Percentiles rank a stretch among this genome's conserved stretches.
phyloP scores from a whole-genome alignment of 495 filamentous ascomycete species.

The Penicillium alfredii region DNA sequence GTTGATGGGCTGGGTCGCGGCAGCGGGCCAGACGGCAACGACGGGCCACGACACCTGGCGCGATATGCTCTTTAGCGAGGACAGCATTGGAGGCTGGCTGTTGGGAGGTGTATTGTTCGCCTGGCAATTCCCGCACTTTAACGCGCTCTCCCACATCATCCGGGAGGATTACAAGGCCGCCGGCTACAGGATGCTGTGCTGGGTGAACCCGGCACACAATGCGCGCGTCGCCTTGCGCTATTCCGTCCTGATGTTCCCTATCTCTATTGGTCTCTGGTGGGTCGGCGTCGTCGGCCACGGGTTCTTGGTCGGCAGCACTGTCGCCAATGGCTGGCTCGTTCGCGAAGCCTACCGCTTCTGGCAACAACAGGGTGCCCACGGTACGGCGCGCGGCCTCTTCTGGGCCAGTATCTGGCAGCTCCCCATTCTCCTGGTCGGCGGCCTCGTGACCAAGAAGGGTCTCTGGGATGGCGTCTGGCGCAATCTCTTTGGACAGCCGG shows the following conservation, averaged over 20 bases:
- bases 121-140: constrained; percentile 99
- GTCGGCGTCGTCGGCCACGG: constrained; percentile 79
- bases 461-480: constrained; percentile 83
- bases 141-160: constrained; percentile 80
- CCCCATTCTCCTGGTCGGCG: constrained; percentile 83
- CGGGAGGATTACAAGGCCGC: constrained; percentile 83
- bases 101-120: constrained; percentile 79
- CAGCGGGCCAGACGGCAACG: constrained; percentile 76
- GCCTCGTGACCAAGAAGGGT: constrained; percentile 90
- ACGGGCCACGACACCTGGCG: constrained; percentile 64
- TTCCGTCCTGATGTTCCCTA: constrained; percentile 77
- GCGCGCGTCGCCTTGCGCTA: constrained; percentile 83
- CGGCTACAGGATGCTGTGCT: constrained; percentile 86
- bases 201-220: constrained; percentile 80
- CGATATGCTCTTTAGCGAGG: constrained; percentile 68
- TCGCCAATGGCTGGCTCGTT: constrained; percentile 83
- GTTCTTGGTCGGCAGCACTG: constrained; percentile 72
- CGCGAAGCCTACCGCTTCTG: constrained; percentile 79
- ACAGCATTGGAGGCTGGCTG: constrained; percentile 80
- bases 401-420: constrained; percentile 99
- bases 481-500: constrained; percentile 50
- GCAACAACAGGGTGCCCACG: constrained; percentile 67
- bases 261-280: constrained; percentile 78
- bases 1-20: constrained; percentile 96
- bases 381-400: constrained; percentile 79